Conservation (phyloP, 2,329 filamentous ascomycete genomes). For the Fusarium decemcellulare region DNA sequence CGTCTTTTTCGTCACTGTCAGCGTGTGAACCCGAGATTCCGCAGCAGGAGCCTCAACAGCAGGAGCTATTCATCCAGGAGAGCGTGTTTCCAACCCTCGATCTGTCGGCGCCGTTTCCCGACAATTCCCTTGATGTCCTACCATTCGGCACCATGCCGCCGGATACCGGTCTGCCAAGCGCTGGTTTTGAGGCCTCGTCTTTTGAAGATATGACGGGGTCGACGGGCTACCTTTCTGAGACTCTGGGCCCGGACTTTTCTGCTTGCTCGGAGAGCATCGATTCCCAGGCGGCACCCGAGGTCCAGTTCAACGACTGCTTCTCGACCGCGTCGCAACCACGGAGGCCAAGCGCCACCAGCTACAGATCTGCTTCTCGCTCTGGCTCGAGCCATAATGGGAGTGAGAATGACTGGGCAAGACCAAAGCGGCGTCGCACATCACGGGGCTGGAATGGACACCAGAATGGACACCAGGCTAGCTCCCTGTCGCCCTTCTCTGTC, state of each 20-base stretch:
- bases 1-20: not conserved
- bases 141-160: constrained; percentile 6
- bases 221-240: not conserved
- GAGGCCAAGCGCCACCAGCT: not conserved
- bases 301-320: constrained; percentile 17
- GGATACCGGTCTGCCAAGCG: not conserved
- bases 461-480: constrained; percentile 15
- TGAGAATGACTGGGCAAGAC: constrained; percentile 4
- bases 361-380: constrained; percentile 1
- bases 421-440: constrained; percentile 36
- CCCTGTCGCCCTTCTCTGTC: constrained; percentile 39
- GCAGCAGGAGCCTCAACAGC: not conserved
- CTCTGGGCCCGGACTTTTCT: not conserved
- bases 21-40: not conserved
- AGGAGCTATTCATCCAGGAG: not conserved
- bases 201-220: constrained; percentile 3
- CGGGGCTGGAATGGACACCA: constrained; percentile 24
- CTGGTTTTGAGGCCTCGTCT: constrained; percentile 8
- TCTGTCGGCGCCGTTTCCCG: not conserved
- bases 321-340: constrained; percentile 1
- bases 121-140: not conserved
- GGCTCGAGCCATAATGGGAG: constrained; percentile 3
- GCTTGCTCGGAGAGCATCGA: constrained; percentile 15
- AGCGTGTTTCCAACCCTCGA: not conserved
- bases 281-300: not conserved